Conservation (phyloP, 495 filamentous ascomycete species). For the Penicillium subrubescens region DNA sequence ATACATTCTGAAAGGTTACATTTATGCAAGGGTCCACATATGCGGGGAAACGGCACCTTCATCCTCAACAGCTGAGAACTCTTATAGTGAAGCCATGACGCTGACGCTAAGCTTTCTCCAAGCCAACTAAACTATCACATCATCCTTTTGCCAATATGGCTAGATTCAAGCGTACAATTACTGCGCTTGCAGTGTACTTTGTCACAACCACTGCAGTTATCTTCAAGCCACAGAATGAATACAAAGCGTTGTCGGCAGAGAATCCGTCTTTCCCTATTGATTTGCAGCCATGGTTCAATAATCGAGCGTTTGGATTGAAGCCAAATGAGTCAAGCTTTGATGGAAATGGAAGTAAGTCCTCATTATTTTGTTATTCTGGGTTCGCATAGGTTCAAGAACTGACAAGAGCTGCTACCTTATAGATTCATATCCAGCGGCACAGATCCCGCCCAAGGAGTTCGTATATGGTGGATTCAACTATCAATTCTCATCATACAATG, state of each 20-base stretch:
- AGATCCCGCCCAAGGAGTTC: slow-evolving; percentile 42
- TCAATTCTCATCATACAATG: slow-evolving; percentile 49
- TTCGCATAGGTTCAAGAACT: neutral
- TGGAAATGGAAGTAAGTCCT: slow-evolving; percentile 28
- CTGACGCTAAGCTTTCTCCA: neutral
- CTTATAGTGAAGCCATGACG: neutral
- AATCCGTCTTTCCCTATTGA: slow-evolving; percentile 29
- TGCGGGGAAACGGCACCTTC: slow-evolving; percentile 23
- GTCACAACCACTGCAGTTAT: slow-evolving; percentile 8
- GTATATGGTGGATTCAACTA: slow-evolving; percentile 47
- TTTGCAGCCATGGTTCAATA: slow-evolving; percentile 42
- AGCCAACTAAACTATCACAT: neutral
- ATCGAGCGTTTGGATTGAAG: slow-evolving; percentile 45
- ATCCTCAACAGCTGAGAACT: neutral
- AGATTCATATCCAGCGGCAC: slow-evolving; percentile 49
- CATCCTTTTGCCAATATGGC: neutral
- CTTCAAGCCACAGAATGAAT: slow-evolving; percentile 32
- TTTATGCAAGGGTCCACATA: neutral
- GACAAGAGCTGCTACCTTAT: neutral
- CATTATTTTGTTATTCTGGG: neutral
- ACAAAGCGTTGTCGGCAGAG: slow-evolving; percentile 4
- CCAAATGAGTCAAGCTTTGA: slow-evolving; percentile 48
- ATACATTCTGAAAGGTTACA: slow-evolving; percentile 2
- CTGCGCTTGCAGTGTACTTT: slow-evolving; percentile 2
- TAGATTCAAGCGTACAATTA: neutral